Base-by-base conservation (phyloP, 257 asterid species). In the Nicotiana undulata region DNA sequence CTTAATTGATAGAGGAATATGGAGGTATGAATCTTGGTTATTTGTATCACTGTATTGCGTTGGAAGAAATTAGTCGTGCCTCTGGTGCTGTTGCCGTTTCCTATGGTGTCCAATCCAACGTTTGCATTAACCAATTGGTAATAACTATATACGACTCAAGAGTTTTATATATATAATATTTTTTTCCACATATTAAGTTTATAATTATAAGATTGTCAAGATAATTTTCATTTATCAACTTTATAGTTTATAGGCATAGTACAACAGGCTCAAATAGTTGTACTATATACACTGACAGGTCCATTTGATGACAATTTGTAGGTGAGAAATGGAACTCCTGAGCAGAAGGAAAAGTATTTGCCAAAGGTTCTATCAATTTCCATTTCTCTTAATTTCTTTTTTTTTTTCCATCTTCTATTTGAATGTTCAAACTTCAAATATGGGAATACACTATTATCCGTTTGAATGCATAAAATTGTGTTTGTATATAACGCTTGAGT, bases 21-120 rank as follows among this genome's bases (percentile, higher is more conserved):
- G 99, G 99, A 81, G 99, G 99, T 75, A 97, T 96, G 63, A 97
- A 98, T 84, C 98, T 96, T 55, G 99, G 99, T 63, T 96, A 96
- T 85, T 82, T 96, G 83, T 95, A 96, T 85, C 99, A 96, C 85
- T 96, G 99, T 86, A 90, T 96, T 83, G 98, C 99, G 79, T 84
- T 96, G 92, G 99, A 96, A 86, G 99, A 96, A 91, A 86, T 96
- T 52, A 96, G 98, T 83, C 94, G 97, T 72, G 99, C 99, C 80
- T 96, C 98, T 16, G 99, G 97, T 16, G 89, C 99, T 37, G 99
- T 96, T 88, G 99, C 89, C 84, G 97, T 96, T 88, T 96, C 99
- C 9, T 96, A 89, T 59, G 98, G 99, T 80, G 99, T 97, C 80
- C 99, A 96, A 81, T 92, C 99, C 82, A 96, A 96, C 86, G 89